Base-by-base conservation (phyloP, 495 filamentous ascomycete species). In the Terfezia boudieri region DNA sequence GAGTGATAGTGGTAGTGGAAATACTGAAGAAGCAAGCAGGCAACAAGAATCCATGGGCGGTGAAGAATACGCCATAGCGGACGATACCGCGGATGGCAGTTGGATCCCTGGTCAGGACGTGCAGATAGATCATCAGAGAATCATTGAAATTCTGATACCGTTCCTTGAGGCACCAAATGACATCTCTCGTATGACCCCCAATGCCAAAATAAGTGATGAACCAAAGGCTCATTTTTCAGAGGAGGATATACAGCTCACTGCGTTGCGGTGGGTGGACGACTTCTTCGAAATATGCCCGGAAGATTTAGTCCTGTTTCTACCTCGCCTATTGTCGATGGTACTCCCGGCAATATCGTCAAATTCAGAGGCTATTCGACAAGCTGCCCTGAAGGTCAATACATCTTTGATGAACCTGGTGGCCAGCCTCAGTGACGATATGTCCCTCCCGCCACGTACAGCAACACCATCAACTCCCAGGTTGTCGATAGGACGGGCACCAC, bases 31-130 rank as follows among this genome's bases (percentile, higher is more conserved):
- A 37, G 74, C 69, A 17, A 62, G 64, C 3, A 61, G 56, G 32
- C 67, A 72, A 36, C 53, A 58, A 2, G 70, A 73, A 35, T 70
- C 66, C 37, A 63, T 70, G 37, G 72, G 74, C 12, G 70, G 77
- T 32, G 73, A 73, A 20, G 76, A 80, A 51, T 72, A 74, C 41
- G 79, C 80, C 26, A 80, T 83, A 22, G 79, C 81, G 32, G 71
- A 71, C 8, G 75, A 46, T 20, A 46, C 75, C 46, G 80, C 73
- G 43, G 88, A 95, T 58, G 88, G 85, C 52, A 88, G 94, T 58
- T 99, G 87, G 87, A 77, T 96, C 20, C 92, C 92, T 0, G 92
- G 92, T 4, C 90, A 96, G 70, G 92, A 99, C 68, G 86, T 96
- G 5, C 81, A 90, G 53, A 83, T 99, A 53, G 89, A 96, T 67